Percentiles rank a stretch among this genome's conserved stretches.
These are phyloP conservation scores for Solanum neorickii DNA, from an alignment of 257 asterid genomes.

Conservation along the genomic window DNA sequence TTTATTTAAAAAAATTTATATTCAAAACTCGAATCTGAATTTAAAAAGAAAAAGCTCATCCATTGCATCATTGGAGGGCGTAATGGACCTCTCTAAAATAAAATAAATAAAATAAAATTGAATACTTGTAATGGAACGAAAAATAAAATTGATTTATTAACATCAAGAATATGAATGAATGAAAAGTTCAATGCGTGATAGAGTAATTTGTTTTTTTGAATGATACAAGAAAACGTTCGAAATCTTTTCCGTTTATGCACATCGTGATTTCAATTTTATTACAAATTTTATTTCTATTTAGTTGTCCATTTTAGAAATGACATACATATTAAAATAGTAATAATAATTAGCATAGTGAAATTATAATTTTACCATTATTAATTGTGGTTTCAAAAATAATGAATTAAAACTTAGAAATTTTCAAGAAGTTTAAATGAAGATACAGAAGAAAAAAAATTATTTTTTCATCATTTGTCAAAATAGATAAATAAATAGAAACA, in stretches of 20 bases:
- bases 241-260: not conserved
- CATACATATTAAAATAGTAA: no score
- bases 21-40: accelerated
- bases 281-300: not conserved
- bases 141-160: not conserved
- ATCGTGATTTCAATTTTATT: not conserved
- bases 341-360: no score
- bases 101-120: not conserved
- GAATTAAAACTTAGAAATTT: no score
- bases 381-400: no score
- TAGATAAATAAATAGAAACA: no score
- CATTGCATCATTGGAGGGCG: not conserved
- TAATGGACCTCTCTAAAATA: not conserved
- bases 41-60: not conserved
- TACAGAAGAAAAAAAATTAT: no score
- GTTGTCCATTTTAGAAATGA: no score
- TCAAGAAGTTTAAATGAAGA: no score
- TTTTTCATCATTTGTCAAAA: no score
- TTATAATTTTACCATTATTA: no score
- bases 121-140: no score
- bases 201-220: no score
- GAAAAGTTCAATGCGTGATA: not conserved
- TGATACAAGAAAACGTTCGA: not conserved
- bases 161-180: not conserved
- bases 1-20: accelerated